Base-by-base conservation (phyloP, 192 early-diverging fungal genomes). In the Nowakowskiella sp. region DNA sequence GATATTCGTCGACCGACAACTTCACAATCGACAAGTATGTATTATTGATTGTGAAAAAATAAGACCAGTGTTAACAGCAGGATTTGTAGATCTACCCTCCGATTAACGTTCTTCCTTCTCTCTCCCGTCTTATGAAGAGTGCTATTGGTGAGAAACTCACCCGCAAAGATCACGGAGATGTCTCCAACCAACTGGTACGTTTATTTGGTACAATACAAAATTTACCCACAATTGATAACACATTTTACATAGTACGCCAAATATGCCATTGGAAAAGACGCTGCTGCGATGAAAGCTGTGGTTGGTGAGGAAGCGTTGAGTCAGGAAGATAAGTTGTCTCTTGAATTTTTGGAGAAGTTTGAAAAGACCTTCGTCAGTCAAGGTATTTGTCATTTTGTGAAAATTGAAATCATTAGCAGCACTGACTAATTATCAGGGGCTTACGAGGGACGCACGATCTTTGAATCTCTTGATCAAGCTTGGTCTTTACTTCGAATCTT, bases 271-370 rank as follows among this genome's bases (percentile, higher is more conserved):
- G 96, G 96, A 55, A 77, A 87, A 55, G 96, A 99, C 63, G 96
- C 96, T 1, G 90, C 92, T 13, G 88, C 96, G 16, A 99, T 99
- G 96, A 99, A 99, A 78, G 96, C 96, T 25, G 96, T 99, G 25
- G 96, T 99, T 31, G 96, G 96, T 68, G 96, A 99, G 65, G 96
- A 99, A 62, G 96, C 96, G 3, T 67, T 99, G 66, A 95, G 91
- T 66, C 89, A 87, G 50, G 96, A 99, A 69, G 96, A 99, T 58
- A 99, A 99, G 64, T 77, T 99, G 54, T 82, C 89, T 25, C 67
- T 99, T 7, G 96, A 99, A 68, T 99, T 99, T 70, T 74, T 99
- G 72, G 94, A 97, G 31, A 97, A 96, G 75, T 99, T 99, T 68
- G 96, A 99, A 69, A 91, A 90, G 72, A 82, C 90, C 6, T 99